A percentile compares a stretch with the other conserved stretches of the same genome.
phyloP scores from a whole-genome alignment of 352 stramenopile genomes.

The Phytophthora multivora region DNA sequence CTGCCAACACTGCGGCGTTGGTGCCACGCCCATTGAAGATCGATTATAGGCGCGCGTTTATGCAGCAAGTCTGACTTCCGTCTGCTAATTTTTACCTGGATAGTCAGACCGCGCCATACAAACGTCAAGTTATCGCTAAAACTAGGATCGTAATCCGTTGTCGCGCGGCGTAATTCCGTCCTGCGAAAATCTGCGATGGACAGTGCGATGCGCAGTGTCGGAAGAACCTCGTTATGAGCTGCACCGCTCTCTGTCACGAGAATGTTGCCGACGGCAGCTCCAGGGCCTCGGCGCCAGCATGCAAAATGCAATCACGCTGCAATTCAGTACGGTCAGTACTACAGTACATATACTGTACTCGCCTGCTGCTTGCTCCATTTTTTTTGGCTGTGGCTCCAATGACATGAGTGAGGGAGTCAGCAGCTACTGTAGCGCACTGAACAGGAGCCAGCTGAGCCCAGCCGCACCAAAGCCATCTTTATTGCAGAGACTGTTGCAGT shows the following conservation, averaged over 20 bases:
- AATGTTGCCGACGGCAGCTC: neutral
- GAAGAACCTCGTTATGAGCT: slow-evolving; percentile 28
- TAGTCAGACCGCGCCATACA: slow-evolving; percentile 27
- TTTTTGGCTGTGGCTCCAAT: neutral
- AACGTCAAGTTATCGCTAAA: slow-evolving; percentile 13
- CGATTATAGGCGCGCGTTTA: slow-evolving; percentile 18
- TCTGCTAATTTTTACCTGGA: slow-evolving; percentile 26
- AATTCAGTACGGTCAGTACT: too few relatives aligned
- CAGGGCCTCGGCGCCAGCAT: neutral
- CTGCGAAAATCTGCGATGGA: slow-evolving; percentile 27
- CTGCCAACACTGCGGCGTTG: slow-evolving; percentile 3
- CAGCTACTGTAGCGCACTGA: neutral
- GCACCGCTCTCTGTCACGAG: slow-evolving; percentile 24
- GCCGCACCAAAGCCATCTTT: neutral
- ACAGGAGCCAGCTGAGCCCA: slow-evolving; percentile 1
- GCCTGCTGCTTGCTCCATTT: neutral
- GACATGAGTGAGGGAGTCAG: too few relatives aligned
- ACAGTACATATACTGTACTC: neutral
- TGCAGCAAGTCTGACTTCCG: slow-evolving; percentile 31
- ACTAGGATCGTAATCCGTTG: slow-evolving; percentile 9
- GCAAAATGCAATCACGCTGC: too few relatives aligned
- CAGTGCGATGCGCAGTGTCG: slow-evolving; percentile 8
- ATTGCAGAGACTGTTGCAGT: neutral
- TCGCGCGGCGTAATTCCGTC: slow-evolving; percentile 14
- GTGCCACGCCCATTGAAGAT: slow-evolving; percentile 27